Conservation (phyloP, 768 basidiomycete species). For the Lactarius tabidus region DNA sequence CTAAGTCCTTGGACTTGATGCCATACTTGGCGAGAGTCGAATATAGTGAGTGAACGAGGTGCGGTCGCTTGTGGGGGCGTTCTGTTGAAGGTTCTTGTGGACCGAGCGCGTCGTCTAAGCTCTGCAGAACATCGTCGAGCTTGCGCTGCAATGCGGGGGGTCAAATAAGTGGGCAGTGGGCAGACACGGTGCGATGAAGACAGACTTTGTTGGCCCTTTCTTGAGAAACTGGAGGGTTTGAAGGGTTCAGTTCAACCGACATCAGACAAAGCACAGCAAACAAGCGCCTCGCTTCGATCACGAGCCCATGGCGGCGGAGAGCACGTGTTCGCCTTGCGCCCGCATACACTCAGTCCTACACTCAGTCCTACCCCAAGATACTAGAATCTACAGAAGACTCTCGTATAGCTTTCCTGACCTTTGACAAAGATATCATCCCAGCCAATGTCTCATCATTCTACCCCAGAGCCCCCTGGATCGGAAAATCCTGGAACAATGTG, state of each 20-base stretch:
- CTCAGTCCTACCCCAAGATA: no score
- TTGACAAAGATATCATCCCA: no score
- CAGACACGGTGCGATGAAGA: neutral
- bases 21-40: conserved; percentile 78
- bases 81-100: conserved; percentile 32
- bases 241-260: neutral
- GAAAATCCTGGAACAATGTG: no score
- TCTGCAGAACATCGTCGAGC: conserved; percentile 75
- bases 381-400: no score
- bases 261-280: neutral
- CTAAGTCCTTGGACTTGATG: conserved; percentile 49
- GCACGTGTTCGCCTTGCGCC: no score
- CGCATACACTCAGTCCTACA: no score
- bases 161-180: neutral
- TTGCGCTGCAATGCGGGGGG: conserved; percentile 50
- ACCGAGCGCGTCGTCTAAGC: conserved; percentile 60
- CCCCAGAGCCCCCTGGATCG: no score
- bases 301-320: no score
- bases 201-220: conserved; percentile 12
- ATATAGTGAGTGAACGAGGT: conserved; percentile 59
- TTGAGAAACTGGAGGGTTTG: neutral
- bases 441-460: no score
- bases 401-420: no score
- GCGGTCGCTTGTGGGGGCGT: conserved; percentile 48
- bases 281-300: no score